Base-by-base conservation (phyloP, 495 filamentous ascomycete species). In the Cudoniella acicularis region DNA sequence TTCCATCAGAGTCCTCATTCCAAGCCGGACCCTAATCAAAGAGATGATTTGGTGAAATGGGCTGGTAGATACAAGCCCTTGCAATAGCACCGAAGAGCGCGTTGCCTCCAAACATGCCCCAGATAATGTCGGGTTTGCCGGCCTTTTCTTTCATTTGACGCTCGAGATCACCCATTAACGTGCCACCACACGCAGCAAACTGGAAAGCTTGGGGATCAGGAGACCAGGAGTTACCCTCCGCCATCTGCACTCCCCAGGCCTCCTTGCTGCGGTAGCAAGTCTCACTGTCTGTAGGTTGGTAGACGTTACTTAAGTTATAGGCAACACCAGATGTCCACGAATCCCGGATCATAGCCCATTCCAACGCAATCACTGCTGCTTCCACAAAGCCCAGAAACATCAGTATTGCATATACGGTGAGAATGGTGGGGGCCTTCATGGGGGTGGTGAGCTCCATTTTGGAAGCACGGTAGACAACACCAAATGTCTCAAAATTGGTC, bases 21-120 rank as follows among this genome's bases (percentile, higher is more conserved):
- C 27, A 55, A 10, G 52, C 10, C n/a, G 11, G n/a, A 11, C 52
- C 52, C 52, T 36, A 55, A 3, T 11, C 21, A 13, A 24, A 24
- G 2, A 36, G 52, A 20, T 48, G 45, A 20, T 18, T 18, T 8
- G 45, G 45, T 6, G 10, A 9, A 55, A 22, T 17, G 24, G 52
- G 52, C 36, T 55, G 52, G 52, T 55, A 55, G 36, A 55, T 45
- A 17, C 52, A 55, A 21, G 52, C 52, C 24, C 52, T 43, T 3
- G 52, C 52, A 45, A 55, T 55, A 16, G 9, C 52, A 6, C 52
- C 52, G 22, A 55, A 55, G 36, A 21, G 22, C 2, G 36, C 52
- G 41, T 55, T 55, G 11, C 52, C 52, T n/a, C 52, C 52, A 45
- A 55, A 27, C 8, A 24, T 43, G 2, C 52, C 52, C 10, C 9